Base-by-base conservation (phyloP, 31 red algal genomes). In the Bonnemaisonia californica region DNA sequence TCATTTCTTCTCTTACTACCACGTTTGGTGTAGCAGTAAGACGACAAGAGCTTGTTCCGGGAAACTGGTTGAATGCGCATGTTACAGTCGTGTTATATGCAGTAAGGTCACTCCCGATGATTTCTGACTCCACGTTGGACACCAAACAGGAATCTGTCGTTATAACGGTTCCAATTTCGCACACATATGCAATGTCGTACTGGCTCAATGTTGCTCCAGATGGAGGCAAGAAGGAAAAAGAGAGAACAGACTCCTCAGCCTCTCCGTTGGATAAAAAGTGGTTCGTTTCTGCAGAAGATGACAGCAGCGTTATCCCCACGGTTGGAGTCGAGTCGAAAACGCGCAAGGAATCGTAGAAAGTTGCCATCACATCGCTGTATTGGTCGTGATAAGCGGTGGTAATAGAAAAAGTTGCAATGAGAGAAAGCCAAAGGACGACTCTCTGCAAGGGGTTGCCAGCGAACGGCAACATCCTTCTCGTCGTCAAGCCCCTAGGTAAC, bases 61-160 rank as follows among this genome's bases (percentile, higher is more conserved):
- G 81, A 76, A 84, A 66, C 54, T 55, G 9, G 36, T 64, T 61
- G 23, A 74, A 73, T 2, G 63, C 71, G 27, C 69, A 84, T 24
- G 69, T 59, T 1, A 84, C 81, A 35, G 81, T 84, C n/a, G 81
- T 74, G 54, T 84, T 84, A 41, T 54, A 54, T 19, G 81, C 81
- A 19, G 81, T 84, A 23, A 57, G 57, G 19, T 84, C 81, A 26
- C 48, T 69, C 13, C 70, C 58, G 9, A 64, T 35, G 75, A 84
- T 84, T 30, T 32, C 32, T 26, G 69, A 30, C 9, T 61, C 41
- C 9, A 67, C 70, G 28, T 84, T 84, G 2, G 32, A 54, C 38
- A 84, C 57, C 38, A 67, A 45, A 41, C 81, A 84, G 26, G 79
- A 82, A 31, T 69, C 30, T 18, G 70, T 65, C 31, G 41, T 47